Evolutionary conservation across 805 yeast species (phyloP).

Genomic region (Candida piceae): DNA sequence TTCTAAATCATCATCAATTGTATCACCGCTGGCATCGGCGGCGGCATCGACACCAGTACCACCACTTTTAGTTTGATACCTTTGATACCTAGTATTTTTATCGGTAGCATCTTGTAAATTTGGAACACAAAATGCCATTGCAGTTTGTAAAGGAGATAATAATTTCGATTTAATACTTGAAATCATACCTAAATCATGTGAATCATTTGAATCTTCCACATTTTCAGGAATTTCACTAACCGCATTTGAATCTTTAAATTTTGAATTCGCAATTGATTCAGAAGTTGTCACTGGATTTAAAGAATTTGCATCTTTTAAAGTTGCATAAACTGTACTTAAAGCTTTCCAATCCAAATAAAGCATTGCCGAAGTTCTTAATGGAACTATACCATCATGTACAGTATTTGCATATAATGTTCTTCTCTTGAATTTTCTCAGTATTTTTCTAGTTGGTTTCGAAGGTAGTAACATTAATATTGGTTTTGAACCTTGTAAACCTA

Average conservation of each 20-base stretch:
- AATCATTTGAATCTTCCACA: too few relatives aligned
- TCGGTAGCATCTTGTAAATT: slow-evolving; percentile 16
- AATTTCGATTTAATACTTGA: slow-evolving; percentile 19
- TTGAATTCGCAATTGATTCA: too few relatives aligned
- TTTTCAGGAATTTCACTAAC: slow-evolving; percentile 30
- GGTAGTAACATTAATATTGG: slow-evolving; percentile 78
- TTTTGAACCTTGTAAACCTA: slow-evolving; percentile 54
- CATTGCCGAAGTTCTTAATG: slow-evolving; percentile 83
- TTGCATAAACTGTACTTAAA: slow-evolving; percentile 42
- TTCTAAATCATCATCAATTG: slow-evolving; percentile 10
- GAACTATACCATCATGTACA: slow-evolving; percentile 92
- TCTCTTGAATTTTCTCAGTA: slow-evolving; percentile 57
- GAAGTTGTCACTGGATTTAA: slow-evolving; percentile 4
- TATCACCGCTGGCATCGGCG: too few relatives aligned
- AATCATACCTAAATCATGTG: slow-evolving; percentile 6
- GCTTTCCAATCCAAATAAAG: slow-evolving; percentile 84
- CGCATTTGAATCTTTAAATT: neutral
- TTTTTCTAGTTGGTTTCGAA: slow-evolving; percentile 61
- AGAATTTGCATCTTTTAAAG: slow-evolving; percentile 14
- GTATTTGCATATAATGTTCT: slow-evolving; percentile 88
- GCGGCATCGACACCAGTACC: too few relatives aligned
- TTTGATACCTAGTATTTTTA: slow-evolving; percentile 19
- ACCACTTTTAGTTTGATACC: slow-evolving; percentile 27
- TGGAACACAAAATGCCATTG: slow-evolving; percentile 40
- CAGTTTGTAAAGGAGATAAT: slow-evolving; percentile 39